A percentile compares a stretch with the other conserved stretches of the same genome.
Evolutionary conservation across 371 early-diverging fungal genomes (phyloP).

Genomic region (Mucor indicus): DNA sequence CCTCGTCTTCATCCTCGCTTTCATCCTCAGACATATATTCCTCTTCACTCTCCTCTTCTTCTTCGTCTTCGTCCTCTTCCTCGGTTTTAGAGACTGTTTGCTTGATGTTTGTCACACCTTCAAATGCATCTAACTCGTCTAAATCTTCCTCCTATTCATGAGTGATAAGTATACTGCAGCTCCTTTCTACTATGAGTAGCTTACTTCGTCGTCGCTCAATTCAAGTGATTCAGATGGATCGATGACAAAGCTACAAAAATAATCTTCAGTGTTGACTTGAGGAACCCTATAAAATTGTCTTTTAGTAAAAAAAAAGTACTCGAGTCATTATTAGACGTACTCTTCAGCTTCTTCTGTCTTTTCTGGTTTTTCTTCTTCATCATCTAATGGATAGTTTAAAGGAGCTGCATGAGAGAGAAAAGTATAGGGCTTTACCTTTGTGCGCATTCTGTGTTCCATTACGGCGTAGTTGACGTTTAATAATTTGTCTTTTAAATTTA

Average conservation of each 20-base stretch:
- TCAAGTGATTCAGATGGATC: constrained; percentile 39
- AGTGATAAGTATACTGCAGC: background rate
- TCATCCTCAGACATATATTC: constrained; percentile 25
- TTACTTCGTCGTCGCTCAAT: constrained; percentile 40
- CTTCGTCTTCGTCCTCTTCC: constrained; percentile 32
- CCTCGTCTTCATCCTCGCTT: constrained; percentile 30
- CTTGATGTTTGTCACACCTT: constrained; percentile 20
- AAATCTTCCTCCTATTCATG: constrained; percentile 27
- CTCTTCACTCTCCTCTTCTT: constrained; percentile 22
- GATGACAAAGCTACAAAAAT: constrained; percentile 38
- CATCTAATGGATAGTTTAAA: too few relatives aligned
- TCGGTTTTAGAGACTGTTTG: constrained; percentile 24
- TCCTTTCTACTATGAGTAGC: background rate
- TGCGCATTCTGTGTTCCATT: constrained; percentile 6
- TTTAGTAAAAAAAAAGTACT: background rate
- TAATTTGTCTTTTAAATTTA: constrained; percentile 62
- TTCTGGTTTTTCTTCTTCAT: background rate
- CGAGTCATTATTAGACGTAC: constrained; percentile 2
- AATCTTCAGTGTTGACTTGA: constrained; percentile 31
- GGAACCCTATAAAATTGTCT: background rate
- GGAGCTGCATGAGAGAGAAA: background rate
- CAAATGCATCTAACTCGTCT: constrained; percentile 32
- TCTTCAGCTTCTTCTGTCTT: constrained; percentile 7
- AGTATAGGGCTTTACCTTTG: constrained; percentile 11
- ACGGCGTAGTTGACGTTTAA: constrained; percentile 43